Evolutionary conservation across 768 basidiomycete genomes (phyloP).

Genomic region (Amanita polypyramis): DNA sequence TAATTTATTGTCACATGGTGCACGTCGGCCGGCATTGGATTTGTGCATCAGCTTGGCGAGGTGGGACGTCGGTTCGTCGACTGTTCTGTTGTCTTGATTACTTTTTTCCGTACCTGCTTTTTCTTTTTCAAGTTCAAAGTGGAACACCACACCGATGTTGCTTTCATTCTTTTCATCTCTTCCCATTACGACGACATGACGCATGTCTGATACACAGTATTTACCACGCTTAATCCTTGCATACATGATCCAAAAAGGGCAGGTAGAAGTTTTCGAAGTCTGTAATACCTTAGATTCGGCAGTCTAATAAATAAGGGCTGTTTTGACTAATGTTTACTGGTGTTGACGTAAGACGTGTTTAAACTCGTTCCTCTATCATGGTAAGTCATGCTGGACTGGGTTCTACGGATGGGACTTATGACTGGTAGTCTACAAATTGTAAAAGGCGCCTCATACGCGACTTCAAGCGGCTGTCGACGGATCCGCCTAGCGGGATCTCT

Average conservation of each 20-base stretch:
- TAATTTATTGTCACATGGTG: neutral
- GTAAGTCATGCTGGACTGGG: neutral
- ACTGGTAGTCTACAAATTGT: conserved; percentile 80
- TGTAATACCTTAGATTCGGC: neutral
- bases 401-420: neutral
- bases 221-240: neutral
- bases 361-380: neutral
- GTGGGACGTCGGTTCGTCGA: neutral
- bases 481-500: conserved; percentile 93
- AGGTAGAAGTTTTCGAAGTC: neutral
- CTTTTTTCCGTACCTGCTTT: neutral
- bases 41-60: neutral
- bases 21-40: neutral
- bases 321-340: neutral
- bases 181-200: conserved; percentile 1
- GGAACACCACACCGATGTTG: neutral
- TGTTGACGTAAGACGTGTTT: neutral
- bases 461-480: conserved; percentile 90
- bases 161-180: neutral
- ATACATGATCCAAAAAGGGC: neutral
- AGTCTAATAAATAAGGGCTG: neutral
- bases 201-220: neutral
- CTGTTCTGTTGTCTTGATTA: too few relatives aligned
- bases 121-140: neutral
- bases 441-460: conserved; percentile 94